A percentile compares a stretch with the other conserved stretches of the same genome.
Conservation (phyloP, 345 rosid species). For the Citrus trifoliata region DNA sequence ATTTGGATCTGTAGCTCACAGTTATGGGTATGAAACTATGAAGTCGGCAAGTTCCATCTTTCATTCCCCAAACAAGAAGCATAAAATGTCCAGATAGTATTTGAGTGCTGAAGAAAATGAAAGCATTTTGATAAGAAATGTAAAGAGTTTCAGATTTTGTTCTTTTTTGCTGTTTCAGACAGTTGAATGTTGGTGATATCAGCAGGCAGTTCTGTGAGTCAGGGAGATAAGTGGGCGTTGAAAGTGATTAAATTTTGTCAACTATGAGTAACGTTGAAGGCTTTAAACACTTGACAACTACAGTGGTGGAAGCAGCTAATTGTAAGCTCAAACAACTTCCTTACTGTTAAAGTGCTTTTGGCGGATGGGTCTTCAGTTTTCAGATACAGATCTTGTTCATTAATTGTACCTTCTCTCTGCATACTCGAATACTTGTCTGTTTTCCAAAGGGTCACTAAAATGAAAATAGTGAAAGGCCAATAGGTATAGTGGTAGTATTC, state of each 20-base stretch:
- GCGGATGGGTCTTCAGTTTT: conserved; percentile 8
- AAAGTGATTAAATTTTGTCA: not conserved
- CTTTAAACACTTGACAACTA: not conserved
- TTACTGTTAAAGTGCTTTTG: conserved; percentile 1
- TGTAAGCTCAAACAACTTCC: not conserved
- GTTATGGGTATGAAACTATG: conserved; percentile 25
- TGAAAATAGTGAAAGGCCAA: not conserved
- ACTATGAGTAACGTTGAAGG: not conserved
- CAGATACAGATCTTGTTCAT: not conserved
- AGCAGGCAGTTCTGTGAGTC: not conserved
- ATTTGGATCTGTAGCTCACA: conserved; percentile 18
- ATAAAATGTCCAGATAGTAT: conserved; percentile 20
- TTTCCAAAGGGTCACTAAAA: too few species aligned
- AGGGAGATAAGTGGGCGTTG: not conserved
- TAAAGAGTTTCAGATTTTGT: not conserved
- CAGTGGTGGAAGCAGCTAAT: not conserved
- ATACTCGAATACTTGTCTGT: not conserved
- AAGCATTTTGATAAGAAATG: not conserved
- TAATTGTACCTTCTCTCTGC: not conserved
- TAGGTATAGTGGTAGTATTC: not conserved
- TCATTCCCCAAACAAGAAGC: conserved; percentile 54
- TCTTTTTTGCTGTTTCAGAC: not conserved
- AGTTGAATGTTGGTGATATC: too few species aligned
- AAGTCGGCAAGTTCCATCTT: conserved; percentile 39
- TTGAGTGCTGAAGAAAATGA: not conserved